Evolutionary conservation across 1,284 basidiomycete species (phyloP), one percentile per base, ranked within the genome.

Genomic region (Malassezia slooffiae): DNA sequence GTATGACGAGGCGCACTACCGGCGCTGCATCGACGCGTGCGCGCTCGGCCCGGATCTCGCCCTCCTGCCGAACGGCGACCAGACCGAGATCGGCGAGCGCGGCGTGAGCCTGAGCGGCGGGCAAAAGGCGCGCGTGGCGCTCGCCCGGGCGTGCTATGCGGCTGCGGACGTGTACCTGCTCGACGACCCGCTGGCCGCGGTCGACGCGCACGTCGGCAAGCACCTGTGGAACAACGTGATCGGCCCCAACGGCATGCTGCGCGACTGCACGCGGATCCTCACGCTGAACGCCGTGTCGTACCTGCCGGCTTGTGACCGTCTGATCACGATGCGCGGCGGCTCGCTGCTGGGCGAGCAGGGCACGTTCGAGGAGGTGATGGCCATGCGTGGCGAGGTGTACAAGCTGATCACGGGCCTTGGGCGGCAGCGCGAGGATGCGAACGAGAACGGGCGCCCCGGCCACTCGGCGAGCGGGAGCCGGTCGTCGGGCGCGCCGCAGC

Each of bases 251-350:
- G 90, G 90, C 44, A 63, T 96, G 3, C 79, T 96, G 22, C 77
- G 82, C 16, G 37, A 28, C 27, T 91, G 91, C 71, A 87, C 87
- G 5, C 76, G 90, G 20, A 76, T 95, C 38, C 73, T 95, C 3
- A 85, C 90, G 47, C 91, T 88, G 16, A 90, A 95, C 70, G 82
- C 82, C 34, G 81, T 95, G 30, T 78, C 86, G 13, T 90, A 84
- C 65, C 75, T 90, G 37, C 77, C 79, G 36, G 75, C 87, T 47
- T 83, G 85, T 37, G 83, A 93, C 65, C 76, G 83, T 50, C 75
- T 95, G 22, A 71, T 79, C 43, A 87, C 83, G 70, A 73, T 96
- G 24, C 81, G 85, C 17, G 77, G 80, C 15, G 49, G 49, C 26
- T 5, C 13, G 11, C 33, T 51, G 15, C 17, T 48, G 23, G 41